Evolutionary conservation across 2,329 filamentous ascomycete species (phyloP).

Genomic region (Periconia digitata): DNA sequence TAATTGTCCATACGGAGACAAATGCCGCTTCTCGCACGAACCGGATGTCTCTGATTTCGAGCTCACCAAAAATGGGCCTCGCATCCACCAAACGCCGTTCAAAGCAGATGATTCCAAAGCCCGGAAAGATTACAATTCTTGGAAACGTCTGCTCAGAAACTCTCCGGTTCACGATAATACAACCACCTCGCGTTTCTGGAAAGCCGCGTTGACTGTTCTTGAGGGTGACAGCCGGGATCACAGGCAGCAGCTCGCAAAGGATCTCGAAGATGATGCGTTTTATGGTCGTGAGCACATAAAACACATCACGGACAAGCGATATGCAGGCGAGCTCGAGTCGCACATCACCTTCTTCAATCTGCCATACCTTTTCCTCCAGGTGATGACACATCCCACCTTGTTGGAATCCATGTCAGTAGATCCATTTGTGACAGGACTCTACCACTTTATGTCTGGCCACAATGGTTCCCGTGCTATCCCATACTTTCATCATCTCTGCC

Average conservation of each 20-base stretch:
- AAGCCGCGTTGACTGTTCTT: slow-evolving; percentile 28
- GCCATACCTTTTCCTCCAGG: slow-evolving; percentile 23
- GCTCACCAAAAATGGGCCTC: too few species aligned
- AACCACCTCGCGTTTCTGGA: slow-evolving; percentile 22
- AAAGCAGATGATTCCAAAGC: too few species aligned
- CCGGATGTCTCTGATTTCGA: too few species aligned
- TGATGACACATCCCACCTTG: slow-evolving; percentile 37
- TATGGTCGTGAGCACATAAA: slow-evolving; percentile 32
- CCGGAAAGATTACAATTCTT: too few species aligned
- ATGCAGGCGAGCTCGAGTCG: slow-evolving; percentile 4
- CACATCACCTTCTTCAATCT: slow-evolving; percentile 2
- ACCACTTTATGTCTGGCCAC: slow-evolving; percentile 39
- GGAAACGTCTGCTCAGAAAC: too few species aligned
- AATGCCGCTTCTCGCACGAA: too few species aligned
- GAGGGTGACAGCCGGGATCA: slow-evolving; percentile 32
- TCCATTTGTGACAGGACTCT: slow-evolving; percentile 36
- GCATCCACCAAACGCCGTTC: too few species aligned
- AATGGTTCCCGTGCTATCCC: slow-evolving; percentile 32
- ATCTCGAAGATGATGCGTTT: slow-evolving; percentile 29
- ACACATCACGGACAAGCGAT: slow-evolving; percentile 15
- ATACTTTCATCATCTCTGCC: slow-evolving; percentile 32
- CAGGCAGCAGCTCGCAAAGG: slow-evolving; percentile 33
- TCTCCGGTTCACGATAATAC: too few species aligned
- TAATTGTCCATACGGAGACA: too few species aligned
- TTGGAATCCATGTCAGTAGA: slow-evolving; percentile 40